Evolutionary conservation across 1,139 yeast genomes (phyloP), one percentile per base, ranked within the genome.

Genomic region (Meyerozyma elateridarum): DNA sequence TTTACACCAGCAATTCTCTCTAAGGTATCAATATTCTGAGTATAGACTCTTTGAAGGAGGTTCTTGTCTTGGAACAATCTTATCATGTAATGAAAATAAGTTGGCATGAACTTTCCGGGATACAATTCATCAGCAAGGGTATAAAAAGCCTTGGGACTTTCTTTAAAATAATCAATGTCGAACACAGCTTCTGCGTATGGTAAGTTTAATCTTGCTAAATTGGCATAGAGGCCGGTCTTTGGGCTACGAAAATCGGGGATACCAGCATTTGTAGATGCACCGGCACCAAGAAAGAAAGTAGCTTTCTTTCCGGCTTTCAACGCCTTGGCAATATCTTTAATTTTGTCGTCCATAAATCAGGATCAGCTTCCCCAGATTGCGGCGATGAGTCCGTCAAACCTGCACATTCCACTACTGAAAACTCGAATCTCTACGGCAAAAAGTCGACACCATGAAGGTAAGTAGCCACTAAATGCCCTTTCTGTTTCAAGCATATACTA

Each of bases 111-210:
- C 42, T 81, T 80, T 0, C 95, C 95, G 0, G 98, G 98, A 45
- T 79, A 85, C 32, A 91, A 63, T 45, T 87, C 96, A 12, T 75
- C 75, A 0, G 96, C 94, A 34, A 89, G 64, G 0, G 85, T 76
- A 48, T 85, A 88, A 52, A 89, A 89, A 0, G 96, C 93, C 41
- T 74, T 68, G 0, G 97, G 97, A 33, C 74, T 71, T 36, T 79
- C 67, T 31, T 70, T 61, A 53, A 87, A 85, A 55, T 76, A 91
- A 20, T 79, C 88, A 20, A 89, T 81, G 51, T 88, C 97, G 54
- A 89, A 91, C 1, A 91, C 96, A 0, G 96, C 96, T 54, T 89
- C 98, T 0, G 97, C 93, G 50, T 76, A 88, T 4, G 97, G 97
- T 29, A 89, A 63, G 27, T 85, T 69, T 24, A 89, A 62, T 40